Percentiles rank a stretch among this genome's conserved stretches.
phyloP scores from a whole-genome alignment of 495 filamentous ascomycete genomes.

The Patellaria atrata region DNA sequence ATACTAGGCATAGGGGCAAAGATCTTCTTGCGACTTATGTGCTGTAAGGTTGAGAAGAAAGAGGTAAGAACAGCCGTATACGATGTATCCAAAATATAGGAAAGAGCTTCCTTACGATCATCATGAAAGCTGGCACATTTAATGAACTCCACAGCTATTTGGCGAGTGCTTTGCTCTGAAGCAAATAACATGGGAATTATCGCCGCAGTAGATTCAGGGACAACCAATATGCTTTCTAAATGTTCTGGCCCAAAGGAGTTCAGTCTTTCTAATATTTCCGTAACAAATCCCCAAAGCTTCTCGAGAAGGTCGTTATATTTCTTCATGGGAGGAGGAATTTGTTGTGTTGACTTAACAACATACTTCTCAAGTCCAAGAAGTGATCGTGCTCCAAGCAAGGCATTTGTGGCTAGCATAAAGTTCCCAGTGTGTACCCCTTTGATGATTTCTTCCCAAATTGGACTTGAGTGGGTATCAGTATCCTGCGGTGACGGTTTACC shows the following conservation, averaged over 20 bases:
- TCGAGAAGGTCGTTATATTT: slow-evolving; percentile 64
- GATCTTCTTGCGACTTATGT: slow-evolving; percentile 40
- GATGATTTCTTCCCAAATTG: slow-evolving; percentile 65
- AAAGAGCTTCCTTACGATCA: slow-evolving; percentile 58
- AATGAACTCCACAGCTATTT: slow-evolving; percentile 62
- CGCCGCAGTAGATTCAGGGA: slow-evolving; percentile 45
- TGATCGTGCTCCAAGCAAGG: slow-evolving; percentile 53
- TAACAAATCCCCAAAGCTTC: slow-evolving; percentile 52
- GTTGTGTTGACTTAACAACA: slow-evolving; percentile 33
- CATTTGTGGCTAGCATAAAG: slow-evolving; percentile 48
- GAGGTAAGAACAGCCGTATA: slow-evolving; percentile 47
- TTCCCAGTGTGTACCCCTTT: slow-evolving; percentile 50
- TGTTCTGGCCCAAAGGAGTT: slow-evolving; percentile 54
- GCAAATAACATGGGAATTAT: slow-evolving; percentile 56
- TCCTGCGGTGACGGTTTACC: slow-evolving; percentile 49
- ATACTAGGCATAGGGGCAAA: slow-evolving; percentile 56
- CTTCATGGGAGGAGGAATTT: slow-evolving; percentile 36
- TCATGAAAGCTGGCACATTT: slow-evolving; percentile 62
- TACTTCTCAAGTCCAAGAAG: slow-evolving; percentile 64
- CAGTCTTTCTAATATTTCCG: slow-evolving; percentile 58
- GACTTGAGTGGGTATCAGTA: slow-evolving; percentile 46
- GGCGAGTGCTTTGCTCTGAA: slow-evolving; percentile 52
- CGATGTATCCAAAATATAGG: slow-evolving; percentile 47
- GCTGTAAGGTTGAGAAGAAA: slow-evolving; percentile 44
- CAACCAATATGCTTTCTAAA: slow-evolving; percentile 49